Evolutionary conservation across 805 yeast genomes (phyloP), one percentile per base, ranked within the genome.

Genomic region (Candida nitratophila): DNA sequence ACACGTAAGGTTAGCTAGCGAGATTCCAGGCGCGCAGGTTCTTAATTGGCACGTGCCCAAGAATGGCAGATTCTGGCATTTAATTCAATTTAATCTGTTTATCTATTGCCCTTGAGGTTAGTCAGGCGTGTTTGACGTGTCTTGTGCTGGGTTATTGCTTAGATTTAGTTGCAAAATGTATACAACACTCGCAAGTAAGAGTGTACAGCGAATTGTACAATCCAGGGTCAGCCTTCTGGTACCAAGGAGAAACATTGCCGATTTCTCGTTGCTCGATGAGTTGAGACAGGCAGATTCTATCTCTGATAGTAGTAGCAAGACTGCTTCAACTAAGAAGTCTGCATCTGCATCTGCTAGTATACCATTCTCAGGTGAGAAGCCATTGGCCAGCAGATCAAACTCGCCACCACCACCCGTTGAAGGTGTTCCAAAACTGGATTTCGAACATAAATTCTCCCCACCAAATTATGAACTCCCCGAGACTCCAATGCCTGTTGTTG

Each of bases 401-500:
- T 29, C 32, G 4, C 32, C 32, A 29, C 32, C 32, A 10, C 32
- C 32, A 29, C 4, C 32, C 5, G 4, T n/a, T 29, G 15, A 29
- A 29, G 15, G 32, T 29, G 32, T 29, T 10, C 32, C 32, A 8
- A 29, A 34, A 12, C 3, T 34, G 6, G 37, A 34, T 34, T 11
- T 17, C 20, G 37, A 19, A 7, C 19, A 32, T 16, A 32, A 17
- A 32, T 34, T 34, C 7, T 7, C 37, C 10, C 12, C 37, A 9
- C 37, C 37, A 12, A 16, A 17, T n/a, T 34, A 34, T 34, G 37
- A 34, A 11, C 7, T 15, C 3, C 21, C 35, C 4, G 21, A 32
- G 19, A 34, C 24, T 16, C 11, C 39, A 16, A 11, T 41, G n/a
- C 20, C 43, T 12, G 37, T 44, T 1, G 40, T 44, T 12, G 61